These are phyloP conservation scores for Castanospermum australe DNA, from an alignment of 306 rosid species.

Conservation along the genomic window DNA sequence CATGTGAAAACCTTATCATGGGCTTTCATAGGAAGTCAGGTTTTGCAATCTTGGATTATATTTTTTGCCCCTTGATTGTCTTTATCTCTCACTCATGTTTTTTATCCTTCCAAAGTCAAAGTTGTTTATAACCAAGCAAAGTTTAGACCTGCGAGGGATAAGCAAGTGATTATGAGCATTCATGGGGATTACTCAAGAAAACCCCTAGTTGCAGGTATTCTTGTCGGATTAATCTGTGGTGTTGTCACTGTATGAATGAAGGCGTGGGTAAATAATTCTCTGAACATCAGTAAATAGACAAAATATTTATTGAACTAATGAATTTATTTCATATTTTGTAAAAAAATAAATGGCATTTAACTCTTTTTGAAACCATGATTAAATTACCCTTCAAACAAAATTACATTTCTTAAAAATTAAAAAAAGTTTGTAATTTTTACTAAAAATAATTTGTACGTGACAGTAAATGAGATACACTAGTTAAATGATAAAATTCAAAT, in stretches of 20 bases:
- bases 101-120: constrained; percentile 7
- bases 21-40: constrained; percentile 49
- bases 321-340: too few relatives aligned
- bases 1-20: constrained; percentile 62
- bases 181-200: constrained; percentile 75
- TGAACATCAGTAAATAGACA: background rate
- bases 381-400: too few relatives aligned
- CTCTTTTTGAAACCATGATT: too few relatives aligned
- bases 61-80: background rate
- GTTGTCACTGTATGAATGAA: background rate
- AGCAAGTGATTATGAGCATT: constrained; percentile 54
- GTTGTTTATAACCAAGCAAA: constrained; percentile 1
- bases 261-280: background rate
- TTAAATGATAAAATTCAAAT: too few relatives aligned
- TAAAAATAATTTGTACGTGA: too few relatives aligned
- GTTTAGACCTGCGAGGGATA: constrained; percentile 32
- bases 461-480: too few relatives aligned
- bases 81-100: background rate
- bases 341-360: too few relatives aligned
- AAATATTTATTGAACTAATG: too few relatives aligned
- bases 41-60: background rate
- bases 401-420: too few relatives aligned
- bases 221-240: background rate
- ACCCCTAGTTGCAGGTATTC: constrained; percentile 69
- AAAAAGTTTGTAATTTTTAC: too few relatives aligned